Evolutionary conservation across 257 asterid genomes (phyloP), one percentile per base, ranked within the genome.

Genomic region (Solanum clarkiae): DNA sequence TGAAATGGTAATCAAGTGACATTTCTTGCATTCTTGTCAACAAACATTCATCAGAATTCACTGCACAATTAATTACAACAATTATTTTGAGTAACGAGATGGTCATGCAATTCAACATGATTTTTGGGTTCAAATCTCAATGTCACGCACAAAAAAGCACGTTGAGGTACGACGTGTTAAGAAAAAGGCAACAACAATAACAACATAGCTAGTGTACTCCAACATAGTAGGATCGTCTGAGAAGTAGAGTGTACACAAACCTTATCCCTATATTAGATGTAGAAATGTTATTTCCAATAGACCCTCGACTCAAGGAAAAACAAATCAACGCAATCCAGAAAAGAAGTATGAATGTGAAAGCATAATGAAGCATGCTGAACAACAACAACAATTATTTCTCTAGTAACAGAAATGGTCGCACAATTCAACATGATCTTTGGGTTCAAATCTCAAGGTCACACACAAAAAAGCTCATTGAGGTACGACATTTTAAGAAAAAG

Each of bases 11-110:
- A 85, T 92, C 92, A n/a, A 92, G 75, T 26, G 97, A 90, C 95
- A 92, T 93, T 81, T 92, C 94, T 87, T 92, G 96, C 90, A 92
- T 88, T 57, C 95, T 90, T 60, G 97, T 92, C 94, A 92, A 89
- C 87, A 94, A 86, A 85, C 97, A 91, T 77, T 92, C 96, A 87
- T 93, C 92, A 49, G 96, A 92, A 81, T 92, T 93, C 0, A 91
- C 93, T 92, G 89, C 88, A 87, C 66, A 59, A n/a, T 59, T 20
- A 20, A n/a, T 59, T 20, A 59, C 66, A 59, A 59, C 14, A 10
- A n/a, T 59, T 59, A 59, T 4, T 59, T 59, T 59, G 4, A 1
- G 29, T 59, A 24, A 59, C 3, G 4, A 59, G n/a, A 59, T 1
- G 29, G 3, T n/a, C 22, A 32, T 13, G 2, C 13, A 68, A 68